Percentiles rank a stretch among this genome's conserved stretches.
These are phyloP conservation scores for Biscutella auriculata DNA, from an alignment of 441 rosid genomes.

Conservation along the genomic window DNA sequence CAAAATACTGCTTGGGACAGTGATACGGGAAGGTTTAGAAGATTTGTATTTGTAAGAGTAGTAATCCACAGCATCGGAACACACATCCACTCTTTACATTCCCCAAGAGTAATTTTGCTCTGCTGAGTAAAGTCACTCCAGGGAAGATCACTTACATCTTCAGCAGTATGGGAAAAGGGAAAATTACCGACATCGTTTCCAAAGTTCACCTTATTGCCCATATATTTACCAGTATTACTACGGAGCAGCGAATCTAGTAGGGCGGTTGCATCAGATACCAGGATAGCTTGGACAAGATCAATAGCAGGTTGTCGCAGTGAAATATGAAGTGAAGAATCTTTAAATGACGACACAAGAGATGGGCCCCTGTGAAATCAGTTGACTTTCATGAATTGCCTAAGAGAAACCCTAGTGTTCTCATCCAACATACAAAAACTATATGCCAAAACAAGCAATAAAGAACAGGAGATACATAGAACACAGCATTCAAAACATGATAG, in stretches of 20 bases:
- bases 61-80: constrained; percentile 93
- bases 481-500: neutral
- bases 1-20: constrained; percentile 89
- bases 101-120: constrained; percentile 47
- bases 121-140: constrained; percentile 73
- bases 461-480: neutral
- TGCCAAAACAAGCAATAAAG: neutral
- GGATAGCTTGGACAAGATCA: constrained; percentile 72
- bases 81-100: constrained; percentile 78
- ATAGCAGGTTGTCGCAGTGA: constrained; percentile 93
- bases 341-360: constrained; percentile 73
- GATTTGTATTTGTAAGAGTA: constrained; percentile 63
- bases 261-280: constrained; percentile 91
- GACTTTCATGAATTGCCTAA: constrained; percentile 10
- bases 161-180: constrained; percentile 30
- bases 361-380: constrained; percentile 73
- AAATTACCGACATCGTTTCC: constrained; percentile 33
- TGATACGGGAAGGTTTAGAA: constrained; percentile 53
- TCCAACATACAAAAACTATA: neutral
- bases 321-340: constrained; percentile 83
- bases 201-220: constrained; percentile 27
- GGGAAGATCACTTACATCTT: constrained; percentile 40
- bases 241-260: constrained; percentile 46
- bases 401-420: neutral
- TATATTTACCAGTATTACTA: constrained; percentile 24